Percentiles rank a stretch among this genome's conserved stretches.
These are phyloP conservation scores for Saccharomyces hybrid DNA, from an alignment of 1,139 yeast genomes.

Conservation along the genomic window DNA sequence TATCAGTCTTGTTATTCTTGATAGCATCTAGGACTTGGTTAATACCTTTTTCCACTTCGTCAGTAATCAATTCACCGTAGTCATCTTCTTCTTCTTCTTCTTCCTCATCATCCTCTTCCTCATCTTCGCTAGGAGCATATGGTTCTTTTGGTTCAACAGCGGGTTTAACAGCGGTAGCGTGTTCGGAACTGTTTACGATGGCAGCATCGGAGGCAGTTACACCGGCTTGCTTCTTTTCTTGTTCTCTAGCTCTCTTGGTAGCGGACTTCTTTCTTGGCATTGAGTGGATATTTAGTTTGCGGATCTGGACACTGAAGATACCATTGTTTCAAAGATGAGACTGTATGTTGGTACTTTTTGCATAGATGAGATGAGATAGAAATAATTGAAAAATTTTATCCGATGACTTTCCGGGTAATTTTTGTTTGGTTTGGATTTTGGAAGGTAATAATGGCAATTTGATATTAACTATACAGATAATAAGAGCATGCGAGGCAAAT, in stretches of 20 bases:
- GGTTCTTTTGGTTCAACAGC: constrained; percentile 26
- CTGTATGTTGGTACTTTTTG: background rate
- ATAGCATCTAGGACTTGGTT: constrained; percentile 63
- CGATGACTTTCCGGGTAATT: background rate
- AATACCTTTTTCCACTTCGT: constrained; percentile 76
- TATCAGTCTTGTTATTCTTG: constrained; percentile 50
- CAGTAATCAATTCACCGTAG: constrained; percentile 79
- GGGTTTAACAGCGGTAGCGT: constrained; percentile 11
- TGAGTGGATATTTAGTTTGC: background rate
- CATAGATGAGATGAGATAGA: background rate
- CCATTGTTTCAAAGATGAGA: no score
- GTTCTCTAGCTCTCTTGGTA: constrained; percentile 64
- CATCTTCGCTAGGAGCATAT: constrained; percentile 15
- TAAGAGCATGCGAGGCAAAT: background rate
- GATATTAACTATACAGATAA: background rate
- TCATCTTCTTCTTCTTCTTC: constrained; percentile 81
- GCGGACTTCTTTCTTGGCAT: constrained; percentile 94
- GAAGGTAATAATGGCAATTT: no score
- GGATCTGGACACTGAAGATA: no score
- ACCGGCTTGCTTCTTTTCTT: constrained; percentile 23
- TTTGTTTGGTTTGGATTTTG: no score
- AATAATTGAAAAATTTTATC: background rate
- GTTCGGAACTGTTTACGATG: constrained; percentile 22
- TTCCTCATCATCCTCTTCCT: constrained; percentile 16
- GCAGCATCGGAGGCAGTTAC: constrained; percentile 5